Evolutionary conservation across 2,329 filamentous ascomycete species (phyloP).

Genomic region (Metarhizium guizhouense): DNA sequence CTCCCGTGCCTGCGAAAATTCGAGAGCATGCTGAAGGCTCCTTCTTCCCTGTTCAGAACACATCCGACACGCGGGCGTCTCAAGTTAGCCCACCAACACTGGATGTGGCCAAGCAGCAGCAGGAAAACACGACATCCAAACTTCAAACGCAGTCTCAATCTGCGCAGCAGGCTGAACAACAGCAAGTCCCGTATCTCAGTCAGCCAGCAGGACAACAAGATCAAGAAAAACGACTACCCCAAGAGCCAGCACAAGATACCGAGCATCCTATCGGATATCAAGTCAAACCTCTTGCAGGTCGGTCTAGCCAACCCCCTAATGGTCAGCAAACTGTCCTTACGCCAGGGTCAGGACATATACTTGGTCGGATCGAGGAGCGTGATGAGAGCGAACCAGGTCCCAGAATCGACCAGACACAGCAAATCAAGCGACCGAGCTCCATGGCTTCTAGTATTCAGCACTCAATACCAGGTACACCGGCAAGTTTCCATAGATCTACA

Average conservation of each 20-base stretch:
- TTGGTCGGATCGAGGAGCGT: conserved; percentile 11
- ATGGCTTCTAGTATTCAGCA: conserved; percentile 3
- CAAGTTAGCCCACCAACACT: not conserved
- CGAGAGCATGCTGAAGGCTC: not conserved
- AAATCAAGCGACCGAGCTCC: not conserved
- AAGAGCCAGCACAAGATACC: not conserved
- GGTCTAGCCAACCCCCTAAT: not conserved
- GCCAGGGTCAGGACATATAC: conserved; percentile 4
- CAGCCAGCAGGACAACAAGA: no score
- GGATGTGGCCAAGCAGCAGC: not conserved
- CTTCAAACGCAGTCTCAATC: not conserved
- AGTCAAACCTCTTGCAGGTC: not conserved
- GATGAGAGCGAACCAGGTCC: conserved; percentile 6
- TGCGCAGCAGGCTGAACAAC: not conserved
- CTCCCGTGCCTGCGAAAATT: conserved; percentile 5
- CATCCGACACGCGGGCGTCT: not conserved
- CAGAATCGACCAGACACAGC: not conserved
- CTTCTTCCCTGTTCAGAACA: conserved; percentile 3
- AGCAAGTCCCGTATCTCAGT: no score
- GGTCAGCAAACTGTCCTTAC: not conserved
- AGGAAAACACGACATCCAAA: not conserved
- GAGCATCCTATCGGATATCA: conserved; percentile 6
- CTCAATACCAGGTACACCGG: not conserved
- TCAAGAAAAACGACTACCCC: not conserved
- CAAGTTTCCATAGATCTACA: not conserved